These are phyloP conservation scores for Suhomyces canberraensis DNA, from an alignment of 805 yeast genomes.

Conservation along the genomic window DNA sequence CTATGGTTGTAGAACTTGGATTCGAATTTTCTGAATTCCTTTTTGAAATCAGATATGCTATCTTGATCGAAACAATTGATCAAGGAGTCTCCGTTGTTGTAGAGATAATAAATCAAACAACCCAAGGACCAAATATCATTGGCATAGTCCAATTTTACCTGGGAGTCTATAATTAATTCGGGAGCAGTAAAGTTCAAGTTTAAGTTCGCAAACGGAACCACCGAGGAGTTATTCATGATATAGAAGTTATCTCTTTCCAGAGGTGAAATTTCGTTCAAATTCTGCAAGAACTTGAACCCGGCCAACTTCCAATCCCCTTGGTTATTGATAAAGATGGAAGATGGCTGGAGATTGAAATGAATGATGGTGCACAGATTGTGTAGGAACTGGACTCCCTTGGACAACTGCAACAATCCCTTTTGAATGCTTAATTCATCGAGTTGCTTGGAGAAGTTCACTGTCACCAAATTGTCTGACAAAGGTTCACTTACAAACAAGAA, in stretches of 20 bases:
- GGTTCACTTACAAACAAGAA: conserved; percentile 84
- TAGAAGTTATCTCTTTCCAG: conserved; percentile 54
- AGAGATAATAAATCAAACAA: conserved; percentile 66
- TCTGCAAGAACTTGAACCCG: conserved; percentile 57
- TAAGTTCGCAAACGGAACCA: conserved; percentile 75
- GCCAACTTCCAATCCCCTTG: conserved; percentile 93
- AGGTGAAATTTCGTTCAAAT: conserved; percentile 46
- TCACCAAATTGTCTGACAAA: conserved; percentile 53
- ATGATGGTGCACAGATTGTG: conserved; percentile 73
- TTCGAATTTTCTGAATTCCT: conserved; percentile 48
- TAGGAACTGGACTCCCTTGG: conserved; percentile 76
- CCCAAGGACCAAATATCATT: conserved; percentile 88
- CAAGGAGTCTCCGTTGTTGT: conserved; percentile 49
- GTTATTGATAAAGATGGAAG: conserved; percentile 69
- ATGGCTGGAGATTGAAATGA: conserved; percentile 77
- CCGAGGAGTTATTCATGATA: conserved; percentile 68
- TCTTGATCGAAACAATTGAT: conserved; percentile 43
- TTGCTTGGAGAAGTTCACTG: conserved; percentile 24
- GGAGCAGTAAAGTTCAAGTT: conserved; percentile 82
- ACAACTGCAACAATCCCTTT: conserved; percentile 77
- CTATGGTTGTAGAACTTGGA: conserved; percentile 39
- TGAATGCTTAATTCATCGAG: conserved; percentile 72
- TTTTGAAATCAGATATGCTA: conserved; percentile 58
- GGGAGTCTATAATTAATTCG: conserved; percentile 62
- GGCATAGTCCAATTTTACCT: conserved; percentile 49